Base-by-base conservation (phyloP, 208 protist species). In the Tritrichomonas foetus region DNA sequence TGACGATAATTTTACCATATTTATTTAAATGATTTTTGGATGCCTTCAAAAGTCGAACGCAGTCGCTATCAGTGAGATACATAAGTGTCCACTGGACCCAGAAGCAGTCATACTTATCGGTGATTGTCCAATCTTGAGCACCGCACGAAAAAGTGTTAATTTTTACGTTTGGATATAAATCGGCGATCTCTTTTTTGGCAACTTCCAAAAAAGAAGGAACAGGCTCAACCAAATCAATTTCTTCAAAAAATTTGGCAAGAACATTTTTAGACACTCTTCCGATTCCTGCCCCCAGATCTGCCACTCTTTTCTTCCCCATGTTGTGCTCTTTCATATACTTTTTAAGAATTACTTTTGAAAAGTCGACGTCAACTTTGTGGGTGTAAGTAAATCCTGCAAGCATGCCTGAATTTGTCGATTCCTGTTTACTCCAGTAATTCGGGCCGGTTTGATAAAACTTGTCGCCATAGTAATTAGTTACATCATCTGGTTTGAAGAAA, bases 61-160 rank as follows among this genome's bases (percentile, higher is more conserved):
- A 25, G 57, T 89, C 78, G 8, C 33, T 47, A 61, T 89, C 78
- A 33, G 78, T 89, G 5, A 89, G 78, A 89, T 89, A 89, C 78
- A 89, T 89, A 36, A 89, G 44, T 61, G 78, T 53, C 78, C 78
- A 89, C 39, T 89, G 78, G 30, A 44, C 33, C 78, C 78, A 89
- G 39, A 89, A 57, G 25, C 44, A 33, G 27, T 89, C 78, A 57
- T 61, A 89, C 20, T 89, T 39, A 20, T 8, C 36, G 5, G 33
- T 47, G 20, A n/a, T 13, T 57, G 33, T 30, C 78, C 78, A 89
- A 20, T 89, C 78, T 89, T 89, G 78, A 57, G 47, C 47, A 47
- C 78, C 78, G 57, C 53, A 22, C 33, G 47, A 27, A 36, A 33
- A 57, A 41, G 20, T 57, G 33, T 47, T 9, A 5, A 53, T 20